A percentile compares a stretch with the other conserved stretches of the same genome.
Evolutionary conservation across 129 eudicot genomes (phyloP).

Genomic region (Tagetes erecta): DNA sequence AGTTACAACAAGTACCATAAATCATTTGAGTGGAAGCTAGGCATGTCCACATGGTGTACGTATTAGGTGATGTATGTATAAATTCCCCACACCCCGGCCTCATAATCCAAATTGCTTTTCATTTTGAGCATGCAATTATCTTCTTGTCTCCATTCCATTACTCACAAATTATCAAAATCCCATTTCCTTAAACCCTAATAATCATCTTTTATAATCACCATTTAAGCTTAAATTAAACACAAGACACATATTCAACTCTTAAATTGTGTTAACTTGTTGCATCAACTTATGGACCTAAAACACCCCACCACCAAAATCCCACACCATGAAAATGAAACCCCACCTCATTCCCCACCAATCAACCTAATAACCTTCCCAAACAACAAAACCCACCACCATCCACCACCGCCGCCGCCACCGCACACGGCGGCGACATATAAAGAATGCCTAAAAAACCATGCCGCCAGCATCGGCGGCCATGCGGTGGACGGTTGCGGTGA

Average conservation of each 20-base stretch:
- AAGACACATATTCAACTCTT: neutral
- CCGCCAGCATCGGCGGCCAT: constrained; percentile 76
- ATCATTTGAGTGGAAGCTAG: constrained; percentile 27
- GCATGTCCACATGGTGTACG: constrained; percentile 21
- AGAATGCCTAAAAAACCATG: constrained; percentile 86
- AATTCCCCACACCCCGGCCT: constrained; percentile 3
- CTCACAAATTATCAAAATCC: constrained; percentile 22
- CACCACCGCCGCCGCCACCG: constrained; percentile 29
- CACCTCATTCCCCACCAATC: constrained; percentile 50
- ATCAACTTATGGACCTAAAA: constrained; percentile 40
- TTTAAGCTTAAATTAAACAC: constrained; percentile 28
- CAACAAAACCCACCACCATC: constrained; percentile 40
- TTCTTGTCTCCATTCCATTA: constrained; percentile 22
- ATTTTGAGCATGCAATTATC: constrained; percentile 34
- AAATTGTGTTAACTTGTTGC: no score
- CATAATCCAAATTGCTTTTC: constrained; percentile 31
- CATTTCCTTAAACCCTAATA: constrained; percentile 23
- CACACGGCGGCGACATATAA: constrained; percentile 36
- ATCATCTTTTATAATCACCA: constrained; percentile 19
- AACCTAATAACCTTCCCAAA: constrained; percentile 40
- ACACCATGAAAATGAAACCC: constrained; percentile 56
- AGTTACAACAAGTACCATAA: neutral
- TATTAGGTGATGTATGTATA: constrained; percentile 27
- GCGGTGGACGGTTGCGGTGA: constrained; percentile 92
- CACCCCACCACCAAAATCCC: constrained; percentile 39